These are phyloP conservation scores for Purpureocillium takamizusanense DNA, from an alignment of 2,329 filamentous ascomycete genomes.

Conservation along the genomic window DNA sequence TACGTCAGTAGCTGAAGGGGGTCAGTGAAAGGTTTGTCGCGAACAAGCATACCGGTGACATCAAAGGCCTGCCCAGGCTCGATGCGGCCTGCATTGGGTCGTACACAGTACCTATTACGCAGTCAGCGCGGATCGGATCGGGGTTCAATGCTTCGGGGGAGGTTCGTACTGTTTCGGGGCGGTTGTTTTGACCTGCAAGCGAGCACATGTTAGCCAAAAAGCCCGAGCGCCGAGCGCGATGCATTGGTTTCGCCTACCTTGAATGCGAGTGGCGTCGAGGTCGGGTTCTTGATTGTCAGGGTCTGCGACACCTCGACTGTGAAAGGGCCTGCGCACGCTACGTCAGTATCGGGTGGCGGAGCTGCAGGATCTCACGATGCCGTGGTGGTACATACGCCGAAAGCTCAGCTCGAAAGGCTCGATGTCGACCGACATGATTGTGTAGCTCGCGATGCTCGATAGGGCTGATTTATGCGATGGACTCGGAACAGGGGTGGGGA, in stretches of 20 bases:
- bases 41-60: conserved; percentile 63
- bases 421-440: conserved; percentile 87
- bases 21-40: not conserved
- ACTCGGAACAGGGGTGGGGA: not conserved
- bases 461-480: not conserved
- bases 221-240: conserved; percentile 2
- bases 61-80: conserved; percentile 85
- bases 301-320: conserved; percentile 56
- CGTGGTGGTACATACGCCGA: conserved; percentile 57
- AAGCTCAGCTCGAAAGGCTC: conserved; percentile 88
- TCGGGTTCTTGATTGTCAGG: conserved; percentile 57
- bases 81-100: conserved; percentile 93
- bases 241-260: conserved; percentile 41
- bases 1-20: conserved; percentile 9
- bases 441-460: not conserved
- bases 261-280: conserved; percentile 55
- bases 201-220: conserved; percentile 9
- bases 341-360: conserved; percentile 5
- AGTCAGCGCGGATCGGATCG: conserved; percentile 9
- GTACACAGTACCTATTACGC: conserved; percentile 79
- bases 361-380: not conserved
- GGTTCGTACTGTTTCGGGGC: conserved; percentile 87
- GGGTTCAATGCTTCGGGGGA: conserved; percentile 5
- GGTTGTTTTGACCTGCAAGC: conserved; percentile 84
- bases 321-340: conserved; percentile 46